Conservation (phyloP, 1,284 basidiomycete species). For the Pyrrhoderma noxium region DNA sequence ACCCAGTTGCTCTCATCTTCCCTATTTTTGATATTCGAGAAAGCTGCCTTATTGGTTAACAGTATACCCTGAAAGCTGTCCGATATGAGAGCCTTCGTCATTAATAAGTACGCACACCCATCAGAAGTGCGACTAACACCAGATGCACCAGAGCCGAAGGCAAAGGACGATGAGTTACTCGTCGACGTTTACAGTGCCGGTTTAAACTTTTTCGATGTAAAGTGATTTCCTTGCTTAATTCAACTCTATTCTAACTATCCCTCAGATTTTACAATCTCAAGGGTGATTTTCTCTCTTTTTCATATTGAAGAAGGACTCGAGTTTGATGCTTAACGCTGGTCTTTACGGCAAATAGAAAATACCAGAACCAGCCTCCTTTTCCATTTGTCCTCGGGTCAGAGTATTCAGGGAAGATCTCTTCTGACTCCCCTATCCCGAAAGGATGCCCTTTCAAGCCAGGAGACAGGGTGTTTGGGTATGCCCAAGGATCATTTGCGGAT, state of each 20-base stretch:
- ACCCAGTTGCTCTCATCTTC: too few species aligned
- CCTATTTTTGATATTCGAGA: too few species aligned
- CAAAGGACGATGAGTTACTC: constrained; percentile 56
- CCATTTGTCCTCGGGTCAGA: constrained; percentile 84
- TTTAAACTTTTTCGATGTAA: constrained; percentile 76
- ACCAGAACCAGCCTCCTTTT: constrained; percentile 76
- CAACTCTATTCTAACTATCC: not conserved
- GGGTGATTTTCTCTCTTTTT: constrained; percentile 32
- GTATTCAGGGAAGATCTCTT: constrained; percentile 76
- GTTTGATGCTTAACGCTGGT: not conserved
- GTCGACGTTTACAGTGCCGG: constrained; percentile 77
- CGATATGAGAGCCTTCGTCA: constrained; percentile 73
- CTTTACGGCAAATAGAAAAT: constrained; percentile 36
- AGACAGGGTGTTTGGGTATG: constrained; percentile 86
- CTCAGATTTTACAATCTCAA: constrained; percentile 74
- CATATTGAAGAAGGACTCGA: not conserved
- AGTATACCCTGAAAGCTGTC: not conserved
- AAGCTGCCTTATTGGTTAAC: too few species aligned
- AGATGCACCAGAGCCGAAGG: constrained; percentile 55
- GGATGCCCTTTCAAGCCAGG: constrained; percentile 79
- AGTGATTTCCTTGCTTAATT: constrained; percentile 20
- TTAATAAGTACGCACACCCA: constrained; percentile 69
- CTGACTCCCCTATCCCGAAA: constrained; percentile 71
- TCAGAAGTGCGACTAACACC: constrained; percentile 53
- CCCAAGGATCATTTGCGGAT: constrained; percentile 77